Evolutionary conservation across 257 asterid species (phyloP).

Genomic region (Solanum clarkiae): DNA sequence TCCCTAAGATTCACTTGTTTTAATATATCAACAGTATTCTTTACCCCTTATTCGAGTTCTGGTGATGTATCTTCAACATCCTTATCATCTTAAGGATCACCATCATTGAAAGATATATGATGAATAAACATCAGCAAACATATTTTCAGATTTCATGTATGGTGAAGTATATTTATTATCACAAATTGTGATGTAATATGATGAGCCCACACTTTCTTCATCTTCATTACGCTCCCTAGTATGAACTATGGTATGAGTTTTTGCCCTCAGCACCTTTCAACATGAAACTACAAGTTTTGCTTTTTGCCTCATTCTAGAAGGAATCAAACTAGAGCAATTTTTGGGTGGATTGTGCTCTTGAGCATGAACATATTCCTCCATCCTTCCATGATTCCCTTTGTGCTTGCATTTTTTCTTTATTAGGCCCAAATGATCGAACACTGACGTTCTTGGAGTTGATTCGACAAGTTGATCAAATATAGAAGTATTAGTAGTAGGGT

Average conservation of each 20-base stretch:
- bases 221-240: neutral
- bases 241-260: neutral
- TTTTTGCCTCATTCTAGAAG: neutral
- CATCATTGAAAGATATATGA: neutral
- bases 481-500: neutral
- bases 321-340: neutral
- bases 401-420: fast-evolving
- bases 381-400: neutral
- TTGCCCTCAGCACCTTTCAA: neutral
- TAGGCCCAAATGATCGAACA: neutral
- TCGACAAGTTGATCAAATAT: neutral
- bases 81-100: neutral
- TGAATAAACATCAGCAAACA: neutral
- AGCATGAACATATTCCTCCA: fast-evolving
- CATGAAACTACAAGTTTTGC: neutral
- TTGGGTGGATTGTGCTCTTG: neutral
- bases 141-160: neutral
- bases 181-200: fast-evolving
- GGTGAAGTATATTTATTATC: neutral
- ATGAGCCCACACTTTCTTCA: neutral
- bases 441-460: neutral
- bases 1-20: neutral
- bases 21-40: neutral
- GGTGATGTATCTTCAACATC: neutral
- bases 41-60: neutral